These are phyloP conservation scores for Aureobasidium uvarum DNA, from an alignment of 2,329 filamentous ascomycete species.

Conservation along the genomic window DNA sequence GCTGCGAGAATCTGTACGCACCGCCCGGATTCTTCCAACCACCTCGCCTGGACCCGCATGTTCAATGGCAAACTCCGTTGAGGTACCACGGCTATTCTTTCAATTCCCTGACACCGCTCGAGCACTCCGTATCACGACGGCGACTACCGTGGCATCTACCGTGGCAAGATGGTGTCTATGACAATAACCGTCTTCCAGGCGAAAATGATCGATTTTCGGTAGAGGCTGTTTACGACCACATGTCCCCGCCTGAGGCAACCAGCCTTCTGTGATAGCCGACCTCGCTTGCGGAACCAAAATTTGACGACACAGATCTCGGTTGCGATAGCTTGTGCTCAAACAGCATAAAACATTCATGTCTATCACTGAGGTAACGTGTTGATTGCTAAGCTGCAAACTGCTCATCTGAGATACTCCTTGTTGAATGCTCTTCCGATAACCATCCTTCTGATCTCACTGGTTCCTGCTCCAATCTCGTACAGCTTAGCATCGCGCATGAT, in stretches of 20 bases:
- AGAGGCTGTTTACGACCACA: not conserved
- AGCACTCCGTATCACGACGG: not conserved
- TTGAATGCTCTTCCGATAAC: constrained; percentile 93
- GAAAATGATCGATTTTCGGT: not conserved
- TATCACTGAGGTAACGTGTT: not conserved
- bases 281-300: not conserved
- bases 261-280: not conserved
- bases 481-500: constrained; percentile 75
- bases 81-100: not conserved
- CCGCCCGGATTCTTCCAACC: not conserved
- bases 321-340: not conserved
- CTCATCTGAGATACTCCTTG: constrained; percentile 59
- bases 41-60: not conserved
- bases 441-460: constrained; percentile 89
- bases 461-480: constrained; percentile 97
- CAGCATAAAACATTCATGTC: not conserved
- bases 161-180: no score
- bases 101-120: not conserved
- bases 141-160: not conserved
- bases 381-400: not conserved
- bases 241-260: not conserved
- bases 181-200: not conserved
- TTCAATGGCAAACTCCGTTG: constrained; percentile 10
- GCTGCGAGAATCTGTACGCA: not conserved
- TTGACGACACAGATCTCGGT: not conserved